Evolutionary conservation across 768 basidiomycete genomes (phyloP).

Genomic region (Russula virescens): DNA sequence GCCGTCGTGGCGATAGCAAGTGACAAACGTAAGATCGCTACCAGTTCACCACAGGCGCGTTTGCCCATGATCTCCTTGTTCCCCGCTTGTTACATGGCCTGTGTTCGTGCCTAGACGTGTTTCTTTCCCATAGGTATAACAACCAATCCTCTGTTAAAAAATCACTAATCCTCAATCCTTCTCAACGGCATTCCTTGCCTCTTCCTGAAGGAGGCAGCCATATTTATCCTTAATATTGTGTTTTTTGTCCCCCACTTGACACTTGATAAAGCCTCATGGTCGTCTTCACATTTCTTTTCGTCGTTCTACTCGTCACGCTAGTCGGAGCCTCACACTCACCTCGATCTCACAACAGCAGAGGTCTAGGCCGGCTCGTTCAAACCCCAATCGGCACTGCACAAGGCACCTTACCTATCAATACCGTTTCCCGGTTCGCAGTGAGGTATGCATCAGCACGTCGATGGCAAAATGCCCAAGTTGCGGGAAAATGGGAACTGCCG

Average conservation of each 20-base stretch:
- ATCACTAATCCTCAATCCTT: background rate
- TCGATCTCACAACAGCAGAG: slow-evolving; percentile 40
- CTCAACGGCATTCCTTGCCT: background rate
- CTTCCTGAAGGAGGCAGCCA: background rate
- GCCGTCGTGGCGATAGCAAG: too few species aligned
- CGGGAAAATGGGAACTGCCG: slow-evolving; percentile 57
- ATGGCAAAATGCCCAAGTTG: slow-evolving; percentile 53
- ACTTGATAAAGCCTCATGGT: slow-evolving; percentile 31
- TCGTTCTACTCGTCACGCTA: slow-evolving; percentile 30
- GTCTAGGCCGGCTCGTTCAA: slow-evolving; percentile 28
- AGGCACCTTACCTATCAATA: slow-evolving; percentile 44
- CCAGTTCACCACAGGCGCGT: too few species aligned
- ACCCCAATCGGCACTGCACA: slow-evolving; percentile 55
- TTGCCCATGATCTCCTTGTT: too few species aligned
- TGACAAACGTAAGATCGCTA: too few species aligned
- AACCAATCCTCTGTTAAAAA: slow-evolving; percentile 4
- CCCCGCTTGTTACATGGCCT: too few species aligned
- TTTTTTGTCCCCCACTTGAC: background rate
- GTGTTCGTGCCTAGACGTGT: too few species aligned
- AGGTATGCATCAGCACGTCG: slow-evolving; percentile 60
- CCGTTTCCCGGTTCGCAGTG: slow-evolving; percentile 54
- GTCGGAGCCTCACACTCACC: slow-evolving; percentile 32
- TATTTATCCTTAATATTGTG: slow-evolving; percentile 7
- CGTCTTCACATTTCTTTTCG: slow-evolving; percentile 30
- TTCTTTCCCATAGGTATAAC: background rate